Conservation (phyloP, 2,329 filamentous ascomycete species). For the Arthrobotrys megalospora region DNA sequence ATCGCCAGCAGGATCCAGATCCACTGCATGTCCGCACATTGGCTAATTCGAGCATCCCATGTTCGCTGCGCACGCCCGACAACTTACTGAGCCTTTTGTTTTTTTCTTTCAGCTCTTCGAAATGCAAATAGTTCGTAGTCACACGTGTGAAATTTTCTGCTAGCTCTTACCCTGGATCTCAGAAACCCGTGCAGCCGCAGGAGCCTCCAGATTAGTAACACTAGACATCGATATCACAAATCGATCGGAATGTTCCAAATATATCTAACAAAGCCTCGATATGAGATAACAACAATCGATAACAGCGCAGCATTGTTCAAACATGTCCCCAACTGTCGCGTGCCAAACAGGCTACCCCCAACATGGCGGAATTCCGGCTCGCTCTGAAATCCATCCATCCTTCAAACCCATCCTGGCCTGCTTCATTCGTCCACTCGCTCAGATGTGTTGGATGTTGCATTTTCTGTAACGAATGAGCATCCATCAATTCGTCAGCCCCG, state of each 20-base stretch:
- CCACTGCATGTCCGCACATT: neutral
- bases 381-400: neutral
- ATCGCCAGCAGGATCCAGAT: neutral
- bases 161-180: neutral
- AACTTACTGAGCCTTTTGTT: neutral
- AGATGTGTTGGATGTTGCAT: conserved; percentile 27
- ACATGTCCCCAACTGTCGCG: conserved; percentile 10
- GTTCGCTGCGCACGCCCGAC: conserved; percentile 4
- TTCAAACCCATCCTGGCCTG: neutral
- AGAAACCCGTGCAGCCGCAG: conserved; percentile 6
- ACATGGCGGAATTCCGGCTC: neutral
- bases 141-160: neutral
- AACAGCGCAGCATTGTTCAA: no score
- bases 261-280: conserved; percentile 15
- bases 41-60: conserved; percentile 10
- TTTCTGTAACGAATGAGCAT: conserved; percentile 26
- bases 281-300: conserved; percentile 1
- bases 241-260: conserved; percentile 20
- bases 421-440: neutral
- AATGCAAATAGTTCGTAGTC: conserved; percentile 19
- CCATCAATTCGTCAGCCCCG: conserved; percentile 17
- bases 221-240: neutral
- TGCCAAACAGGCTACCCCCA: conserved; percentile 19
- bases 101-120: neutral
- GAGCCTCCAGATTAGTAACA: conserved; percentile 22